Base-by-base conservation (phyloP, 2,329 filamentous ascomycete genomes). In the Bisporella sp. region DNA sequence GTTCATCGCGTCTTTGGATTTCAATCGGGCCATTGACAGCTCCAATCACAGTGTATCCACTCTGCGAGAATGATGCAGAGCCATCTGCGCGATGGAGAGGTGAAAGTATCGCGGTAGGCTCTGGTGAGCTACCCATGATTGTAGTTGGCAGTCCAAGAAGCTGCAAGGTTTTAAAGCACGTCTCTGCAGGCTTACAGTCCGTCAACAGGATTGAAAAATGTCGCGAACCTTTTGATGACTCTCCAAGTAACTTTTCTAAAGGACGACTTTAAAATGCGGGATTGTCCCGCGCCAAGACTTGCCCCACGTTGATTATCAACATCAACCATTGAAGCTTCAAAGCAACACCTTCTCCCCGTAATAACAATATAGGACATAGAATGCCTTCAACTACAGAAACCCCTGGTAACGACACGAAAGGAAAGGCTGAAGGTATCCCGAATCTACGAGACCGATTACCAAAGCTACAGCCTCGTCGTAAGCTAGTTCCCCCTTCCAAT, bases 1-100 rank as follows among this genome's bases (percentile, higher is more conserved):
- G 81, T 68, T 97, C 89, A 65, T 99, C 92, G 62, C 89, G 82
- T 62, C 91, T 81, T 60, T 84, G 82, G 12, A 92, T 89, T 72
- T 99, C 93, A 59, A 97, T 81, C 12, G 93, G 93, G 0, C 92
- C 93, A 69, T 96, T 97, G 58, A 95, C 89, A 11, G 89, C 85
- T 50, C 86, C 87, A 48, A 95, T 80, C 57, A 97, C 79, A 42
- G 84, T 85, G 69, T 90, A 95, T 45, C 89, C 87, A 51, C 81
- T 76, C 60, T 84, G 77, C 2, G 85, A 81, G 66, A 89, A 90
- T 7, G 81, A 85, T 8, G 87, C 87, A 45, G 89, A 95, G 54
- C 89, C 89, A 66, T 95, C 88, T 30, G 87, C 79, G 54, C 84
- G 84, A 53, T 81, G 75, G 3, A 95, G 75, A 57, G 76, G 75